A percentile compares a stretch with the other conserved stretches of the same genome.
Evolutionary conservation across 1,139 yeast species (phyloP).

Genomic region (Taiozyma onychis): DNA sequence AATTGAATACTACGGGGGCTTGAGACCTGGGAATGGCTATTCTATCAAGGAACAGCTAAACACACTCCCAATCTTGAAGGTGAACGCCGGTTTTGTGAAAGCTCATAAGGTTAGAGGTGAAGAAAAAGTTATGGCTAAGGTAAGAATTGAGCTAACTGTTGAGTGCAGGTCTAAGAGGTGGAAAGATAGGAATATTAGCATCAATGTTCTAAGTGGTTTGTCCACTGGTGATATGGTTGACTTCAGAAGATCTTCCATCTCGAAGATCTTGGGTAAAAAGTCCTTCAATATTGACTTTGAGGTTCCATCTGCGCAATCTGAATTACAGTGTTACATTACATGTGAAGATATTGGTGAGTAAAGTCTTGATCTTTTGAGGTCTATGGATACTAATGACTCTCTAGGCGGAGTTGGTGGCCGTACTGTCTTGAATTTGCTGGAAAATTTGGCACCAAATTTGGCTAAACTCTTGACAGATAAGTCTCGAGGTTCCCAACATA

Average conservation of each 20-base stretch:
- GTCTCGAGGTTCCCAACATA: neutral
- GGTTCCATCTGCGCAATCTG: slow-evolving; percentile 17
- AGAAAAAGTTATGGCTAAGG: slow-evolving; percentile 15
- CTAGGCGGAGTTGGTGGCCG: slow-evolving; percentile 9
- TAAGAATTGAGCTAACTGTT: slow-evolving; percentile 24
- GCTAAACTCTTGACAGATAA: neutral
- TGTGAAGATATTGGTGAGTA: slow-evolving; percentile 32
- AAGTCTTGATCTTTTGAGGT: neutral
- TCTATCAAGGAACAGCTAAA: slow-evolving; percentile 27
- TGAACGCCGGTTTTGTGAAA: slow-evolving; percentile 16
- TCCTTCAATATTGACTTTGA: slow-evolving; percentile 24
- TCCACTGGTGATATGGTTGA: slow-evolving; percentile 31
- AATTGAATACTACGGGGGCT: slow-evolving; percentile 35
- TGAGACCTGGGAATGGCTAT: slow-evolving; percentile 35
- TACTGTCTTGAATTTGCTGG: neutral
- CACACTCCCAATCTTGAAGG: slow-evolving; percentile 27
- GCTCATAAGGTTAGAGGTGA: slow-evolving; percentile 1
- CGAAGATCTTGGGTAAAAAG: slow-evolving; percentile 25
- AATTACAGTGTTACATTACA: slow-evolving; percentile 25
- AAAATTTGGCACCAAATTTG: neutral
- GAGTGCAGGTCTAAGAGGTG: slow-evolving; percentile 22
- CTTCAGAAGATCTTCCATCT: slow-evolving; percentile 33
- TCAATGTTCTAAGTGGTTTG: slow-evolving; percentile 26
- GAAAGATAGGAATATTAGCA: slow-evolving; percentile 29
- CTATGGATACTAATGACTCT: neutral